Conservation (phyloP, 78 protist species). For the Dictyostelium discoideum region DNA sequence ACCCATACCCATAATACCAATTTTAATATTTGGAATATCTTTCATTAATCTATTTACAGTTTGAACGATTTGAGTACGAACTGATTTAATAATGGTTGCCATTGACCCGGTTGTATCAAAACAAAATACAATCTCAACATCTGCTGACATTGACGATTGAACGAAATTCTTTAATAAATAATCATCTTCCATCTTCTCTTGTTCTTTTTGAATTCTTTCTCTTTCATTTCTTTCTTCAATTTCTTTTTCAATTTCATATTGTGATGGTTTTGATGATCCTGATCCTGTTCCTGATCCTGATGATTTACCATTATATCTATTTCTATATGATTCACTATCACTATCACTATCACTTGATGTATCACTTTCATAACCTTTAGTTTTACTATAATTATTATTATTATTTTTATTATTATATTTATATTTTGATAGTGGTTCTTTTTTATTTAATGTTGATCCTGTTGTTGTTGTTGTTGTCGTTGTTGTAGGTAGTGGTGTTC, state of each 20-base stretch:
- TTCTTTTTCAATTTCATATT: neutral
- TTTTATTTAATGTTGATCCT: neutral
- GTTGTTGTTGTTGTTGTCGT: neutral
- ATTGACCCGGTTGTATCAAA: conserved; percentile 84
- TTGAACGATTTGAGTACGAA: conserved; percentile 42
- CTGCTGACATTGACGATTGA: conserved; percentile 55
- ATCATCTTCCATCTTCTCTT: conserved; percentile 46
- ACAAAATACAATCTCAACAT: conserved; percentile 80
- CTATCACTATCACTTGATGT: neutral
- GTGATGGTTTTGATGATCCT: neutral
- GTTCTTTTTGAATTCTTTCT: neutral
- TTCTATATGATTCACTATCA: conserved; percentile 5
- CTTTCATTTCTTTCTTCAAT: neutral
- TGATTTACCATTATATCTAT: neutral
- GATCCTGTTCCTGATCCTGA: neutral
- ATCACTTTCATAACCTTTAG: neutral
- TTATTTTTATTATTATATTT: neutral
- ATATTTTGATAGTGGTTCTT: neutral
- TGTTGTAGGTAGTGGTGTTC: too few relatives aligned
- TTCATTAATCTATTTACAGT: conserved; percentile 76
- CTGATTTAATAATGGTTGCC: conserved; percentile 35
- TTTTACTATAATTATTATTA: neutral
- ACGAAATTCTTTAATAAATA: conserved; percentile 53
- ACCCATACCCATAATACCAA: conserved; percentile 85
- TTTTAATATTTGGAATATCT: conserved; percentile 69